A percentile compares a stretch with the other conserved stretches of the same genome.
Conservation (phyloP, 805 yeast species). For the Kluyveromyces dobzhanskii region DNA sequence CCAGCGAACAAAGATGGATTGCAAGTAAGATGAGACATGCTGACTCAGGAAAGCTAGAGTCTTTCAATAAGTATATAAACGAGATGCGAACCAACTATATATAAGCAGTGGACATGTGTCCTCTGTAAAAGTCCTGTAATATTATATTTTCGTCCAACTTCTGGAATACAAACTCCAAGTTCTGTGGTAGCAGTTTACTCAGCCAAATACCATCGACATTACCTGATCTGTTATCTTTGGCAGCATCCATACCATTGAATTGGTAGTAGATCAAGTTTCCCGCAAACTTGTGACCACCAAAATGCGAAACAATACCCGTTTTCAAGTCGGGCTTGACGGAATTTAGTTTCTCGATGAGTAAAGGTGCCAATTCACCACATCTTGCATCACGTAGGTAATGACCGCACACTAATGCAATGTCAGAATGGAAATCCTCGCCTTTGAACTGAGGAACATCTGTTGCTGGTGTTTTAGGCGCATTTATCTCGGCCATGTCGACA, state of each 20-base stretch:
- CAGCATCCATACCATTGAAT: slow-evolving; percentile 24
- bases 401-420: slow-evolving; percentile 22
- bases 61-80: slow-evolving; percentile 14
- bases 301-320: slow-evolving; percentile 59
- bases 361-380: slow-evolving; percentile 21
- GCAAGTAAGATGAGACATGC: slow-evolving; percentile 31
- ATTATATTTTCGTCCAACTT: slow-evolving; percentile 43
- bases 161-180: slow-evolving; percentile 60
- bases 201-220: slow-evolving; percentile 51
- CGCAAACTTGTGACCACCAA: slow-evolving; percentile 83
- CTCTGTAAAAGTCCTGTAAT: slow-evolving; percentile 51
- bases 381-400: slow-evolving; percentile 21
- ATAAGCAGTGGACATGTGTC: slow-evolving; percentile 21
- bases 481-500: not conserved
- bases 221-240: slow-evolving; percentile 1
- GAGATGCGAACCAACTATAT: slow-evolving; percentile 25
- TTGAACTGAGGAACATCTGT: not conserved
- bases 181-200: slow-evolving; percentile 59
- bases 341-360: slow-evolving; percentile 10
- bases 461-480: not conserved
- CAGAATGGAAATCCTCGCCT: slow-evolving; percentile 5
- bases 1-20: slow-evolving; percentile 16
- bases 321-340: slow-evolving; percentile 10
- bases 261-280: slow-evolving; percentile 64
- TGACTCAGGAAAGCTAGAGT: slow-evolving; percentile 1